Percentiles rank a stretch among this genome's conserved stretches.
phyloP scores from a whole-genome alignment of 805 yeast species.

The Metschnikowia rubicola region DNA sequence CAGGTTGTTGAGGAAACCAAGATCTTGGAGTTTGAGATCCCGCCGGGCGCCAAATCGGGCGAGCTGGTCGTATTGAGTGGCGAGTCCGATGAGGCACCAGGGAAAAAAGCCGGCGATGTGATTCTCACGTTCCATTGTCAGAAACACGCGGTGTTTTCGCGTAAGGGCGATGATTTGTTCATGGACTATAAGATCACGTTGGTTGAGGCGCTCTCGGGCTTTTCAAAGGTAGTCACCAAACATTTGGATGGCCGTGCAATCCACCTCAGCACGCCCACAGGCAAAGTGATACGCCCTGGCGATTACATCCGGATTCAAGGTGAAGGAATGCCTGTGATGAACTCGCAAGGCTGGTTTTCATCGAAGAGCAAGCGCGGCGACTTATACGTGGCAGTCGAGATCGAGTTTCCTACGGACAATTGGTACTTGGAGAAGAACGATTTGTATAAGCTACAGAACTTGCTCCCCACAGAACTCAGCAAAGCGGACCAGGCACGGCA shows the following conservation, averaged over 20 bases:
- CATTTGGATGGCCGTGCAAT: slow-evolving; percentile 81
- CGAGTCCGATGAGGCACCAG: slow-evolving; percentile 77
- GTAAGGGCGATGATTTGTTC: slow-evolving; percentile 64
- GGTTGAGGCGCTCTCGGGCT: slow-evolving; percentile 83
- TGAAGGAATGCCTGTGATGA: slow-evolving; percentile 80
- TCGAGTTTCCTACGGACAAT: slow-evolving; percentile 79
- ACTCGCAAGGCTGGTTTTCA: slow-evolving; percentile 17
- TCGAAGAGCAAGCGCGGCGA: slow-evolving; percentile 51
- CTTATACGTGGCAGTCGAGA: slow-evolving; percentile 62
- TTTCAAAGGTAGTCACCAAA: slow-evolving; percentile 57
- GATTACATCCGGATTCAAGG: slow-evolving; percentile 58
- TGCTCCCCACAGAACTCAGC: slow-evolving; percentile 45
- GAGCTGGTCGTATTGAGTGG: slow-evolving; percentile 60
- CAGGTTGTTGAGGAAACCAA: slow-evolving; percentile 62
- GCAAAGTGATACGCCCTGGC: slow-evolving; percentile 79
- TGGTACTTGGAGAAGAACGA: slow-evolving; percentile 82
- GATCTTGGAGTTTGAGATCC: slow-evolving; percentile 71
- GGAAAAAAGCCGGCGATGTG: slow-evolving; percentile 74
- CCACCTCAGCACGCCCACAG: slow-evolving; percentile 61
- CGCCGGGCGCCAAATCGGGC: slow-evolving; percentile 63
- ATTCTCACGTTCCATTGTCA: slow-evolving; percentile 56
- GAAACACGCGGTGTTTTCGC: slow-evolving; percentile 46
- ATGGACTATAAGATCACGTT: slow-evolving; percentile 59
- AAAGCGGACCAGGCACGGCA: slow-evolving; percentile 23
- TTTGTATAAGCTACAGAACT: slow-evolving; percentile 46